Evolutionary conservation across 1,284 basidiomycete species (phyloP).

Genomic region (Tetrapyrgos nigripes): DNA sequence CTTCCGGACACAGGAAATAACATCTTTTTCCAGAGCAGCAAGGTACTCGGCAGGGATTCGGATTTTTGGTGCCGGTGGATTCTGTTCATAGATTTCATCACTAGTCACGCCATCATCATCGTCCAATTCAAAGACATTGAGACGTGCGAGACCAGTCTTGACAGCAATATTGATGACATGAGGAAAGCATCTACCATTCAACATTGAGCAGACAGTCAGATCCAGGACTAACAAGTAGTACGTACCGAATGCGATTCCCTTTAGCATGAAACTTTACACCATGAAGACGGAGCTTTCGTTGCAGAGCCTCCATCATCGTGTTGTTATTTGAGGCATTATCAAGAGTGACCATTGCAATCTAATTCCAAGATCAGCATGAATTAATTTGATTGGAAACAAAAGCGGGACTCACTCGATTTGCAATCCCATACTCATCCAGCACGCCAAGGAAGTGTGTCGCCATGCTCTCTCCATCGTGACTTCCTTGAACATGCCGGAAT

Average conservation of each 20-base stretch:
- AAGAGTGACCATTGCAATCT: neutral
- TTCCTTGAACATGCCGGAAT: conserved; percentile 21
- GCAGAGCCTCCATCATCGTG: conserved; percentile 18
- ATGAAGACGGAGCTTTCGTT: neutral
- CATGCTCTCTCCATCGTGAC: conserved; percentile 22
- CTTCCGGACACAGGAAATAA: neutral
- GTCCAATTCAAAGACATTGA: conserved; percentile 4
- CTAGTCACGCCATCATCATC: neutral
- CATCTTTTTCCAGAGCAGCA: neutral
- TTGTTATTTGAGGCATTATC: neutral
- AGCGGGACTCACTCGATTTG: neutral
- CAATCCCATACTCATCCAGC: conserved; percentile 14
- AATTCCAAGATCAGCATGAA: neutral
- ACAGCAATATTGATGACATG: conserved; percentile 35
- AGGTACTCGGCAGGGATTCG: neutral
- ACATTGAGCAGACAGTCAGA: neutral
- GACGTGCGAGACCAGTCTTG: neutral
- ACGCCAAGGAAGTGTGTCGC: conserved; percentile 19
- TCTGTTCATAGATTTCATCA: neutral
- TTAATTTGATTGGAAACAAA: neutral
- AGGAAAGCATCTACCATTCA: conserved; percentile 37
- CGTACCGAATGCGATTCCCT: conserved; percentile 19
- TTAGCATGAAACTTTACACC: neutral
- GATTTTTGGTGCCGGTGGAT: too few relatives aligned
- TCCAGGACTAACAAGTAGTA: neutral